Base-by-base conservation (phyloP, 495 filamentous ascomycete species). In the Neurospora africana region DNA sequence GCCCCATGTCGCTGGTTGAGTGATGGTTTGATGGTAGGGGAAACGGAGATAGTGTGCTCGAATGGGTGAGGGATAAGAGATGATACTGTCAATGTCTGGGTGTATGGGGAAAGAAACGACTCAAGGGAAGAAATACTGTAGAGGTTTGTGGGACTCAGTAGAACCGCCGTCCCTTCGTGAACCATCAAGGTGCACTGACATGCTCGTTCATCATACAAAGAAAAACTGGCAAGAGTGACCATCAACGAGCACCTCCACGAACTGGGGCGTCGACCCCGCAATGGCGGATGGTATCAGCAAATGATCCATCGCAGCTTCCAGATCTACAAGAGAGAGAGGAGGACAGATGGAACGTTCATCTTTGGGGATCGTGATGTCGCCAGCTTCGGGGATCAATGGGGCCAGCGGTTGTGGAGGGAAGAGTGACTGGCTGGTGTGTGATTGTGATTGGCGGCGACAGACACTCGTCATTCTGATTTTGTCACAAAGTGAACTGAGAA, bases 1-100 rank as follows among this genome's bases (percentile, higher is more conserved):
- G 89, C 80, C 93, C 88, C 93, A 92, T 96, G 72, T 76, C 82
- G 74, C 40, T 67, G 6, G 27, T 70, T 43, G 69, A 67, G 27
- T 30, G 23, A 17, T 58, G 21, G 0, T 30, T 61, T 5, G 8
- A 33, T 61, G 53, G 13, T 53, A 23, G 40, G 43, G 41, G 69
- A 58, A 41, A 30, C 23, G 47, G 7, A 65, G 61, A 47, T 53
- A 69, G 47, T 19, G n/a, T 69, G 61, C 68, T 33, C 21, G 19
- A 40, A 17, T 27, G 39, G 43, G 37, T 21, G 72, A 68, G 65
- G 37, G 69, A 69, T 61, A 36, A 69, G 33, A 58, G 58, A 47
- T 3, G 41, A 68, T 58, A 68, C 0, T 43, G 69, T n/a, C 15
- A 71, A 23, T 47, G 43, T 47, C n/a, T 21, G n/a, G 43, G n/a